Evolutionary conservation across 169 alveolate genomes (phyloP).

Genomic region (Blepharisma undulans): DNA sequence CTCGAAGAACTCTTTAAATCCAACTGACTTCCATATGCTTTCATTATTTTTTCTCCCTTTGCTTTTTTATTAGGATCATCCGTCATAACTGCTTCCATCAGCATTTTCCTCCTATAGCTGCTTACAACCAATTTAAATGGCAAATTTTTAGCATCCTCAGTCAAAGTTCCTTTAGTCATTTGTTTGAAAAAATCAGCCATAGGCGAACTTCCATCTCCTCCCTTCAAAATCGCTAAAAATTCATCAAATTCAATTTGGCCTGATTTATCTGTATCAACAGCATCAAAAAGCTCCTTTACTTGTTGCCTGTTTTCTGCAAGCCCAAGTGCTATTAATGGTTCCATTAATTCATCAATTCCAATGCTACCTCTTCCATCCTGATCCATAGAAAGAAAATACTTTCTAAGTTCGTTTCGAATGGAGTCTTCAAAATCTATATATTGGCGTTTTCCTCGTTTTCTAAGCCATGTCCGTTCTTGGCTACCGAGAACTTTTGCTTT

Average conservation of each 20-base stretch:
- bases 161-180: slow-evolving; percentile 55
- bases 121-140: slow-evolving; percentile 57
- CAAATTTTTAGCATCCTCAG: slow-evolving; percentile 45
- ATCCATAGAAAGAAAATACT: slow-evolving; percentile 62
- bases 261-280: slow-evolving; percentile 73
- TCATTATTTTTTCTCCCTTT: slow-evolving; percentile 60
- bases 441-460: slow-evolving; percentile 54
- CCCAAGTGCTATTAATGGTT: slow-evolving; percentile 77
- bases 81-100: slow-evolving; percentile 61
- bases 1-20: not conserved
- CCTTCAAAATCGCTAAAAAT: slow-evolving; percentile 66
- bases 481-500: not conserved
- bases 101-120: slow-evolving; percentile 58
- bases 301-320: slow-evolving; percentile 66
- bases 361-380: slow-evolving; percentile 54
- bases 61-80: slow-evolving; percentile 43
- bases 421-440: slow-evolving; percentile 63
- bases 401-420: slow-evolving; percentile 48
- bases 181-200: slow-evolving; percentile 61
- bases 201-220: slow-evolving; percentile 44
- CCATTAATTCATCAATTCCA: slow-evolving; percentile 72
- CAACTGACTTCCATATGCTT: slow-evolving; percentile 43
- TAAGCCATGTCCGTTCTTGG: slow-evolving; percentile 53
- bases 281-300: slow-evolving; percentile 53
- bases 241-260: slow-evolving; percentile 72